Evolutionary conservation across 179 eudicot species (phyloP), one percentile per base, ranked within the genome.

Genomic region (Sideroxylon spinosum): DNA sequence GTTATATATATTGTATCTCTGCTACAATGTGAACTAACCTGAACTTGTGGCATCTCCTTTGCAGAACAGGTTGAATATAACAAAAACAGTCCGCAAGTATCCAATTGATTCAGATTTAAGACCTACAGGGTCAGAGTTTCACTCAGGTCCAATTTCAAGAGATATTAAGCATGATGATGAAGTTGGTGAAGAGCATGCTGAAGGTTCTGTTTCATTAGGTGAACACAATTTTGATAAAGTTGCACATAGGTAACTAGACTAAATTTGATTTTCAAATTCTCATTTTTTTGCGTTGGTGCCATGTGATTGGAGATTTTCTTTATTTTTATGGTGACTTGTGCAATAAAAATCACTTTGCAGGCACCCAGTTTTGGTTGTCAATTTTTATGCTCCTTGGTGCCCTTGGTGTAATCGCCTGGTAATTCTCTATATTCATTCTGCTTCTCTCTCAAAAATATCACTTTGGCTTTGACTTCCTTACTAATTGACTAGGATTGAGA

Each of bases 361-460:
- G 81, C 86, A 93, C 86, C 91, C 85, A 65, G 84, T 95, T 75
- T 78, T 95, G 89, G 91, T 90, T 25, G 97, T 95, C 80, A 95
- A 95, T 86, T 95, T 95, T 79, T 93, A 67, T 86, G 98, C 98
- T 78, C 98, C 98, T 74, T 95, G 98, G 98, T 95, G 98, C 84
- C 82, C 77, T 73, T 95, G 98, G 97, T 91, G 98, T 86, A 91
- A 90, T 60, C 89, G 92, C 76, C 81, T 95, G 97, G 98, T 93
- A 87, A 53, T 52, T 80, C 17, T 60, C 16, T 49, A 6, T 52
- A 67, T 49, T 70, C 19, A 20, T 49, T 37, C 44, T 37, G 44
- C 44, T 3, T 37, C 44, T 37, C 44, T 37, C 44, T 37, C 44
- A 37, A 59, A 74, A 19, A 32, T 74, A 22, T 19, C n/a, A 20